Evolutionary conservation across 768 basidiomycete species (phyloP).

Genomic region (Tubosaeta brunneosetosa): DNA sequence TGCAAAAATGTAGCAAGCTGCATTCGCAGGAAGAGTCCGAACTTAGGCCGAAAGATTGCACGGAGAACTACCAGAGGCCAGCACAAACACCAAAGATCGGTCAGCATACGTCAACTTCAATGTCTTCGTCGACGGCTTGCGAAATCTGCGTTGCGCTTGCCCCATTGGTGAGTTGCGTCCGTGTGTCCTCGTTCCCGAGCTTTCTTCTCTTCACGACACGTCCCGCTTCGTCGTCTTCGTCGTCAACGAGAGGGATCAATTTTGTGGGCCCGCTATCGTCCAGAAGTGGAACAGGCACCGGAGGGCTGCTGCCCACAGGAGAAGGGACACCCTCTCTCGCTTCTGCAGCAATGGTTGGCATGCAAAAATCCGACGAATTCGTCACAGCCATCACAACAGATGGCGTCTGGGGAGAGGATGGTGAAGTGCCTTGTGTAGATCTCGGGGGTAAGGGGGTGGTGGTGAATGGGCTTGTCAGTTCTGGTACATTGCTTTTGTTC

Average conservation of each 20-base stretch:
- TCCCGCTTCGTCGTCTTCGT: conserved; percentile 52
- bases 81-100: neutral
- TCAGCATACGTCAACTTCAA: conserved; percentile 29
- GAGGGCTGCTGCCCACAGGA: conserved; percentile 18
- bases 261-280: conserved; percentile 28
- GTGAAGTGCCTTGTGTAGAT: conserved; percentile 7
- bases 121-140: conserved; percentile 23
- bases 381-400: neutral
- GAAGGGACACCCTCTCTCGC: conserved; percentile 18
- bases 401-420: neutral
- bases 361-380: conserved; percentile 13
- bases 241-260: conserved; percentile 57
- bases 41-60: neutral
- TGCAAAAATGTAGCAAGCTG: conserved; percentile 13
- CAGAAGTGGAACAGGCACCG: conserved; percentile 32
- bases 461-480: conserved; percentile 39
- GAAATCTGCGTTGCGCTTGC: conserved; percentile 1
- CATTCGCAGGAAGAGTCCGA: conserved; percentile 1
- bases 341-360: neutral
- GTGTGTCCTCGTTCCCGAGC: conserved; percentile 17
- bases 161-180: conserved; percentile 1
- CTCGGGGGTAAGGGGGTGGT: conserved; percentile 38
- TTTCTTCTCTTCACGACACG: conserved; percentile 54
- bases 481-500: conserved; percentile 32
- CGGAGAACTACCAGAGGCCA: neutral